Conservation (phyloP, 1,284 basidiomycete species). For the Cerrena zonata region DNA sequence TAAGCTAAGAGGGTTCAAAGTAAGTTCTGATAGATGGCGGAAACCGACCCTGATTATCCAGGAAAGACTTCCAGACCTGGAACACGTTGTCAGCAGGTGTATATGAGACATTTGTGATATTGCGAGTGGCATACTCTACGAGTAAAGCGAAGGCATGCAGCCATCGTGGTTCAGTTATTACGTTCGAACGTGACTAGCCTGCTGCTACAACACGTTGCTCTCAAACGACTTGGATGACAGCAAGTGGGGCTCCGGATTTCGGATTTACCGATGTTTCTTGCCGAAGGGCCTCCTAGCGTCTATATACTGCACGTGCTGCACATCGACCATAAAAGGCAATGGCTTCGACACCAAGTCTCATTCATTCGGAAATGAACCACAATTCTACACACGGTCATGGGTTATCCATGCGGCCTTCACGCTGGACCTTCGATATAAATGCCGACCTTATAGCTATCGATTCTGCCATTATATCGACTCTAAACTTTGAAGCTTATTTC, state of each 20-base stretch:
- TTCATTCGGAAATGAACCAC: no score
- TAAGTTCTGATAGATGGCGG: not conserved
- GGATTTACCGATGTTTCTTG: no score
- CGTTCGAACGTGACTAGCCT: no score
- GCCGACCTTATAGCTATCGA: not conserved
- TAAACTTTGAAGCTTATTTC: not conserved
- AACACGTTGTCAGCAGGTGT: slow-evolving; percentile 1
- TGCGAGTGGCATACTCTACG: slow-evolving; percentile 37
- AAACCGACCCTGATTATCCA: slow-evolving; percentile 63
- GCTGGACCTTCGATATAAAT: not conserved
- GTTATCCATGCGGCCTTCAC: not conserved
- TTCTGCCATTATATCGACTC: no score
- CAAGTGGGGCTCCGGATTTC: no score
- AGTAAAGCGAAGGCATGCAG: slow-evolving; percentile 65
- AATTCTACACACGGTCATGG: not conserved
- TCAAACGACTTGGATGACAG: no score
- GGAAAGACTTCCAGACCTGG: slow-evolving; percentile 77
- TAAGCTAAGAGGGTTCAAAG: not conserved
- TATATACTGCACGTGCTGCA: not conserved
- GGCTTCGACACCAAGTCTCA: not conserved
- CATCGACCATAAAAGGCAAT: not conserved
- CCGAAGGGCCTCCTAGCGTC: not conserved
- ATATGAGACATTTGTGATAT: not conserved
- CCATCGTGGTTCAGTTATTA: no score
- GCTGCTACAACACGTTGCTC: no score